Evolutionary conservation across 305 asterid species (phyloP), one percentile per base, ranked within the genome.

Genomic region (Solanum hybrid): DNA sequence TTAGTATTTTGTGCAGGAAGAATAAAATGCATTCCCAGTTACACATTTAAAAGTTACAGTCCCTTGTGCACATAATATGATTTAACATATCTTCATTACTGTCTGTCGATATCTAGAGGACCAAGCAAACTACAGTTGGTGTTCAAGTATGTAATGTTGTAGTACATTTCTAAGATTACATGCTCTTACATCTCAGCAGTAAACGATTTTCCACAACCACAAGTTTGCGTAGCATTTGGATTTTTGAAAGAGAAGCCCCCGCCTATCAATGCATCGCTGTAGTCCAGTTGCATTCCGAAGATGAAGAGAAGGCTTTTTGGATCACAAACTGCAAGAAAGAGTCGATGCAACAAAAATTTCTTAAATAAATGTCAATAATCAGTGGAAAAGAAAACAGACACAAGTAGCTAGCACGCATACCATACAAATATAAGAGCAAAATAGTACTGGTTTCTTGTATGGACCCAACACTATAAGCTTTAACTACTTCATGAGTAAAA

Each of bases 191-290:
- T 95, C 91, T 95, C 97, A 2, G 99, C 98, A 81, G 95, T 92
- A 89, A 97, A 97, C 42, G 99, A 97, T 93, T 96, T 97, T 38
- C 99, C 99, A 91, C 99, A 97, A 35, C 99, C 98, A 78, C 99
- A 97, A 4, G 98, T 97, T 89, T 95, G 98, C n/a, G 98, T 95
- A 60, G 99, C 99, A 86, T 97, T 97, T 69, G 99, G 99, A 87
- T 97, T 97, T 93, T 92, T 95, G 95, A 96, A 97, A 91, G 96
- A 95, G 91, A 96, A 97, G 24, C 99, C 99, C 84, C 99, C 99
- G 3, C 99, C 99, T 22, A 96, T 97, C 90, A 97, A 98, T 60
- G 99, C 98, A 92, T 97, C 96, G 7, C 98, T 97, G 92, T 95
- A 97, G 92, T 97, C 99, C 87, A 96, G 94, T 91, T 97, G 99